phyloP scores from a whole-genome alignment of 768 basidiomycete genomes.

The Rhodotorula kratochvilovae region DNA sequence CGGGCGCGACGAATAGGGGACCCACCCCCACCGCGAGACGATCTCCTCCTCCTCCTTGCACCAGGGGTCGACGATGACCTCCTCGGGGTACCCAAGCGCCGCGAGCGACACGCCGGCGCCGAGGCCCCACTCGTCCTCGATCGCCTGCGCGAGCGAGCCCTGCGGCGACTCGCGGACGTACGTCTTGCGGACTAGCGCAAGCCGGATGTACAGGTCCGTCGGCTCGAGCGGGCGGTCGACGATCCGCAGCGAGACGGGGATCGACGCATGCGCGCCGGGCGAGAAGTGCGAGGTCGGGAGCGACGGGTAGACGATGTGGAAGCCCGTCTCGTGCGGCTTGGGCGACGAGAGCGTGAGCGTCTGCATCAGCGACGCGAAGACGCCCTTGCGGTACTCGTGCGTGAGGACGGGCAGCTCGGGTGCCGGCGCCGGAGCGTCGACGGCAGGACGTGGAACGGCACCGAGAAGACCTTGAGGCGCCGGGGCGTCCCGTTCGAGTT shows the following conservation, averaged over 20 bases:
- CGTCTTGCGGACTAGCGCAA: constrained; percentile 42
- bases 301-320: constrained; percentile 42
- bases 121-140: constrained; percentile 43
- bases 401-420: constrained; percentile 43
- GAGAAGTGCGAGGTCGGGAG: constrained; percentile 43
- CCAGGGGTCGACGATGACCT: constrained; percentile 41
- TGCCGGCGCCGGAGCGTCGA: constrained; percentile 39
- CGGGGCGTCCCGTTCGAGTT: constrained; percentile 35
- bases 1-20: constrained; percentile 40
- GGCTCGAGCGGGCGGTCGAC: constrained; percentile 42
- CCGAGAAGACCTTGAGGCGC: constrained; percentile 41
- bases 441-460: constrained; percentile 44
- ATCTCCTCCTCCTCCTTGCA: constrained; percentile 44
- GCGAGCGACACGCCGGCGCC: constrained; percentile 25
- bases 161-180: constrained; percentile 42
- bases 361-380: constrained; percentile 40
- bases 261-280: constrained; percentile 36
- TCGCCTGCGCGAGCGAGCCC: constrained; percentile 20
- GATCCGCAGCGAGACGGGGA: constrained; percentile 43
- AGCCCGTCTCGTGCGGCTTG: constrained; percentile 37
- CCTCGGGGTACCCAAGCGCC: constrained; percentile 40
- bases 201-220: constrained; percentile 43
- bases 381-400: constrained; percentile 42
- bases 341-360: constrained; percentile 38
- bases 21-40: constrained; percentile 42